Evolutionary conservation across 148 eudicot genomes (phyloP), one percentile per base, ranked within the genome.

Genomic region (Cornus kousa): DNA sequence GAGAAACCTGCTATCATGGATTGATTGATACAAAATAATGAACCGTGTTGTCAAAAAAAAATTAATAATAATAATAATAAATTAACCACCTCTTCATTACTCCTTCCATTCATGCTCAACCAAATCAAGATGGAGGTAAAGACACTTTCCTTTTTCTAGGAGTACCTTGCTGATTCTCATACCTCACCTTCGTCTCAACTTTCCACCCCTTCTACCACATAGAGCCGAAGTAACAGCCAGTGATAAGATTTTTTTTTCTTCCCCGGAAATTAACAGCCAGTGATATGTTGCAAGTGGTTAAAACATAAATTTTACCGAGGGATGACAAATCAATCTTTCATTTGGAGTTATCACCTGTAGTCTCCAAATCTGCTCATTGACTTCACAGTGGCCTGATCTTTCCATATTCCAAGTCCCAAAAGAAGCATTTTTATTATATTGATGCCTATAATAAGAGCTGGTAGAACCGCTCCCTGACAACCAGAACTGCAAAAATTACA

Each of bases 291-390:
- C 71, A 68, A 17, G 71, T 33, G 9, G 16, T 68, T 68, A 31
- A 68, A 32, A 35, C 48, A 43, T 6, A 32, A 39, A 68, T 3
- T 68, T 67, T 32, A 6, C 33, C 5, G 1, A 7, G 31, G 39
- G 13, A 50, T 46, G 19, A 20, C 14, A 31, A 50, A 70, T 64
- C 22, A 55, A n/a, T 40, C 33, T 40, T 68, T 79, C 43, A 10
- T 68, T 5, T 13, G 68, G n/a, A 70, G 9, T 75, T 4, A 28
- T 69, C 60, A 76, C 83, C 83, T 81, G 83, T 75, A 33, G 57
- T 81, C 83, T 32, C 97, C 93, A 80, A 72, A 88, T 90, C 99
- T 88, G 89, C 89, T 91, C 92, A 95, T 93, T 39, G 97, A 93
- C 80, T 88, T 90, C 85, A 95, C 91, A 73, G 94, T 86, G 31